Conservation (phyloP, 768 basidiomycete genomes). For the Suillus placidus region DNA sequence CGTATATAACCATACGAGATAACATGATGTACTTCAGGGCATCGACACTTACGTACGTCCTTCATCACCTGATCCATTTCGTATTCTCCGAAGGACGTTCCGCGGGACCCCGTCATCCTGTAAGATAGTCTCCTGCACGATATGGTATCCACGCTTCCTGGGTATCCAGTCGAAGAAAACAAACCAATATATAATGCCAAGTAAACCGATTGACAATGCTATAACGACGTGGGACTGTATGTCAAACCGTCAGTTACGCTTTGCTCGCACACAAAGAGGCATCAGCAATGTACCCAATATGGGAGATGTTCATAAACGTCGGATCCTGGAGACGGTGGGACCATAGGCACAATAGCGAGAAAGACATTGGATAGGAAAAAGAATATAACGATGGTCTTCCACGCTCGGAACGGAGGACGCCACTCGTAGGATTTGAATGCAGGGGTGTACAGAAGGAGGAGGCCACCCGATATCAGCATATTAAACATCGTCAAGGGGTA, state of each 20-base stretch:
- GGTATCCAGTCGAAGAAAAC: conserved; percentile 55
- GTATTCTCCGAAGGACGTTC: conserved; percentile 49
- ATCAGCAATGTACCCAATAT: conserved; percentile 59
- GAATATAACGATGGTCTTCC: conserved; percentile 47
- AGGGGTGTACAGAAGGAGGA: conserved; percentile 60
- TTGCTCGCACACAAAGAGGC: background rate
- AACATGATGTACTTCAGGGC: no score
- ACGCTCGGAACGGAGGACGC: conserved; percentile 67
- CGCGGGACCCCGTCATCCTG: conserved; percentile 64
- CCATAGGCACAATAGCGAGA: conserved; percentile 59
- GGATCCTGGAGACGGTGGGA: conserved; percentile 58
- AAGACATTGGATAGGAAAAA: conserved; percentile 72
- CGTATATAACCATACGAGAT: background rate
- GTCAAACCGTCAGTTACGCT: background rate
- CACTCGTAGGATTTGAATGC: conserved; percentile 49
- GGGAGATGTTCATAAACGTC: conserved; percentile 60
- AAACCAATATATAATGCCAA: conserved; percentile 63
- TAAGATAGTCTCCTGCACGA: conserved; percentile 48
- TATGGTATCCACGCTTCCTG: conserved; percentile 46
- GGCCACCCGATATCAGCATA: conserved; percentile 58
- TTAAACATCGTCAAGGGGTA: conserved; percentile 64
- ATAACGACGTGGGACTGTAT: conserved; percentile 53
- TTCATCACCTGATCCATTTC: conserved; percentile 11
- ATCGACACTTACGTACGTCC: background rate
- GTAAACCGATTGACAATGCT: conserved; percentile 46